A percentile compares a stretch with the other conserved stretches of the same genome.
Evolutionary conservation across 1,284 basidiomycete species (phyloP).

Genomic region (Ustilago trichophora): DNA sequence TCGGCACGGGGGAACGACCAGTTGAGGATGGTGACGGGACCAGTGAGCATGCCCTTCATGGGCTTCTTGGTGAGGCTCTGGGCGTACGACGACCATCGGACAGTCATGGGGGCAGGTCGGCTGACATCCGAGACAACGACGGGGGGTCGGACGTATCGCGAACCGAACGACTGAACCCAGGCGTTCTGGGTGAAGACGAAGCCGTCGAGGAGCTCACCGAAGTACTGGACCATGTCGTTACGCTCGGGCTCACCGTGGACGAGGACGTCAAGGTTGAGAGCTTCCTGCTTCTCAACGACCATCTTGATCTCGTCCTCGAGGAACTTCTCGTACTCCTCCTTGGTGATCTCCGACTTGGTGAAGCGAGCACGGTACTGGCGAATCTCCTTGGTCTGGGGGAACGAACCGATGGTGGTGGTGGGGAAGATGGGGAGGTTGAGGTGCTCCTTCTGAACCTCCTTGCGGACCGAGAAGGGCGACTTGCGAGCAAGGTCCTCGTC

Average conservation of each 20-base stretch:
- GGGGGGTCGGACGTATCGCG: slow-evolving; percentile 95
- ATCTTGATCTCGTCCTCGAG: slow-evolving; percentile 97
- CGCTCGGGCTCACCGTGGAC: slow-evolving; percentile 99
- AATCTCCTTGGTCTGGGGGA: slow-evolving; percentile 97
- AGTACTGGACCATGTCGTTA: slow-evolving; percentile 99
- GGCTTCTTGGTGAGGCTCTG: slow-evolving; percentile 92
- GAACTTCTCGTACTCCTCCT: slow-evolving; percentile 93
- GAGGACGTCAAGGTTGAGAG: slow-evolving; percentile 92
- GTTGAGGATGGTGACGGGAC: slow-evolving; percentile 83
- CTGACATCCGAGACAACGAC: slow-evolving; percentile 99
- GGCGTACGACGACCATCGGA: slow-evolving; percentile 95
- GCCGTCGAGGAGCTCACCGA: slow-evolving; percentile 93
- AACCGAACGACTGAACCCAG: slow-evolving; percentile 95
- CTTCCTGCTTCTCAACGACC: slow-evolving; percentile 96
- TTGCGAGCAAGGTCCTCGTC: slow-evolving; percentile 88
- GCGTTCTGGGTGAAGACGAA: slow-evolving; percentile 98
- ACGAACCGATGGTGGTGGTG: slow-evolving; percentile 98
- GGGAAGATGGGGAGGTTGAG: slow-evolving; percentile 96
- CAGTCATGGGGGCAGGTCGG: slow-evolving; percentile 91
- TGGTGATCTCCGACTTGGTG: slow-evolving; percentile 88
- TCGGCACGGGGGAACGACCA: slow-evolving; percentile 99
- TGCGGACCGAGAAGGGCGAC: slow-evolving; percentile 86
- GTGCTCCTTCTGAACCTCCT: slow-evolving; percentile 87
- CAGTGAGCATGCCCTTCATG: slow-evolving; percentile 99
- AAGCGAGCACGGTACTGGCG: slow-evolving; percentile 68